A percentile compares a stretch with the other conserved stretches of the same genome.
phyloP scores from a whole-genome alignment of 306 rosid genomes.

The Rosa chinensis region DNA sequence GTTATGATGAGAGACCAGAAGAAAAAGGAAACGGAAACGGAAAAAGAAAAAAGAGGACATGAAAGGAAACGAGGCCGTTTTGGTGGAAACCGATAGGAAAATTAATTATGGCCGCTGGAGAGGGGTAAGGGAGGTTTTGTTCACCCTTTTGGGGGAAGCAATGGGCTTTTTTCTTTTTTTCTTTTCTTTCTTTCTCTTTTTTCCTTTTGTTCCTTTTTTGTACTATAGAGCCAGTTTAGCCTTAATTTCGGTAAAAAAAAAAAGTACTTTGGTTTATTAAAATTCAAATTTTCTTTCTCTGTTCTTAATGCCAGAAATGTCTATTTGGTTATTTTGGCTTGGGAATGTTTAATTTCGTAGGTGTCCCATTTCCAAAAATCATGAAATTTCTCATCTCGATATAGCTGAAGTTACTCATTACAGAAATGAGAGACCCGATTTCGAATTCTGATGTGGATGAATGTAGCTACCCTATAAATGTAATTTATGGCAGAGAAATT shows the following conservation, averaged over 20 bases:
- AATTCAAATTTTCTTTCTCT: constrained; percentile 3
- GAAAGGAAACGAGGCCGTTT: constrained; percentile 35
- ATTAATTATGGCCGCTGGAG: constrained; percentile 27
- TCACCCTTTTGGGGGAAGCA: constrained; percentile 14
- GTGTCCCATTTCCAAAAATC: neutral
- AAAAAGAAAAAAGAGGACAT: neutral
- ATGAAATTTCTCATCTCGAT: neutral
- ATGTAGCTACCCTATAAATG: neutral
- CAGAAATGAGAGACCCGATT: neutral
- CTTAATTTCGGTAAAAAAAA: constrained; percentile 31
- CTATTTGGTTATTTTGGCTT: neutral
- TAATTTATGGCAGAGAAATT: constrained; percentile 13
- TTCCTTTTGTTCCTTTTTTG: neutral
- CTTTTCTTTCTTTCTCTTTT: neutral
- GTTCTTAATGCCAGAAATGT: neutral
- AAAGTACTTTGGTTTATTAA: neutral
- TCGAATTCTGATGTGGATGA: neutral
- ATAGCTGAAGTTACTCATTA: neutral
- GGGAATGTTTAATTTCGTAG: neutral
- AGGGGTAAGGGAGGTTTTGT: constrained; percentile 11
- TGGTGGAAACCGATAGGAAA: constrained; percentile 20
- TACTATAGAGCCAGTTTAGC: constrained; percentile 31
- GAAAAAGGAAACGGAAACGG: neutral
- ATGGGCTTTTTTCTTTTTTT: neutral
- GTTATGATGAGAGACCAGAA: neutral